These are phyloP conservation scores for Juglanconis oblonga DNA, from an alignment of 2,329 filamentous ascomycete genomes.

Conservation along the genomic window DNA sequence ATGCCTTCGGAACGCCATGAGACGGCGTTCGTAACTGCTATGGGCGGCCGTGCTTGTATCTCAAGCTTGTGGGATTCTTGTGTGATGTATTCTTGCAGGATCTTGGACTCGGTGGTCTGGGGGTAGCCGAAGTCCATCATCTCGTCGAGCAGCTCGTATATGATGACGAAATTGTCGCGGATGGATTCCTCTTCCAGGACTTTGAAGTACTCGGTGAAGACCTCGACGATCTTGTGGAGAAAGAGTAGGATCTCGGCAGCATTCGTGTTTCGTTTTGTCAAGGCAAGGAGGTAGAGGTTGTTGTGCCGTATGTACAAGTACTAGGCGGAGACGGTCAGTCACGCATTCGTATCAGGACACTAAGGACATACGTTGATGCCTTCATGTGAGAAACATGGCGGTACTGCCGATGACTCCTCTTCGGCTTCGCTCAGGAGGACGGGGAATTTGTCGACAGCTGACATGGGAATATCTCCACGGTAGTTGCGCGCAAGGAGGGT, in stretches of 20 bases:
- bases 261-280: constrained; percentile 99
- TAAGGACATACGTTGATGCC: constrained; percentile 76
- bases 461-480: constrained; percentile 98
- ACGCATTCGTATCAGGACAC: not conserved
- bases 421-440: constrained; percentile 94
- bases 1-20: constrained; percentile 98
- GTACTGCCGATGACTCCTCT: constrained; percentile 96
- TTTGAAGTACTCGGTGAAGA: constrained; percentile 99
- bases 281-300: constrained; percentile 95
- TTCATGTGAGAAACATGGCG: constrained; percentile 96
- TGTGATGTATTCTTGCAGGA: constrained; percentile 98
- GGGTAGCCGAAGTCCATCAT: constrained; percentile 99
- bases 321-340: constrained; percentile 39
- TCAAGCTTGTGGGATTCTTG: constrained; percentile 99
- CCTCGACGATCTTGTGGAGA: constrained; percentile 95
- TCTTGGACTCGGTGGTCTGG: constrained; percentile 97
- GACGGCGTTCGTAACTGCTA: constrained; percentile 96
- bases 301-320: constrained; percentile 99
- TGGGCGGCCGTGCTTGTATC: constrained; percentile 90
- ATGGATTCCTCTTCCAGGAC: constrained; percentile 98
- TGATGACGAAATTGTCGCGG: constrained; percentile 98
- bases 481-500: constrained; percentile 98
- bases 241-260: constrained; percentile 97
- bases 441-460: constrained; percentile 96
- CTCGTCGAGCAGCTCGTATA: constrained; percentile 97